Evolutionary conservation across 768 basidiomycete genomes (phyloP).

Genomic region (Russula emetica): DNA sequence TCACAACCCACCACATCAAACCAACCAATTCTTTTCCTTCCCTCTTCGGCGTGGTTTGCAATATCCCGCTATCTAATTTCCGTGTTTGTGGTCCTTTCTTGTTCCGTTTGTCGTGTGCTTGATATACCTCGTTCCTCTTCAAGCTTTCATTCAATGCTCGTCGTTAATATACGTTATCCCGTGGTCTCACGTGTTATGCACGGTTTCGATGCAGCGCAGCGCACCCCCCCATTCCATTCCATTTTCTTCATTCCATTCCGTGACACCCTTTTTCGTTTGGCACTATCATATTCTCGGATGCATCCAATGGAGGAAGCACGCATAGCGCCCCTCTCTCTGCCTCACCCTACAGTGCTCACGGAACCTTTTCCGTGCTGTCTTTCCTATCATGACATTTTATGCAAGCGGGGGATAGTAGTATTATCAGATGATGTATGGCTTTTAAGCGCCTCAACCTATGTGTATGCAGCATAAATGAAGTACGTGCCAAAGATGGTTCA

Average conservation of each 20-base stretch:
- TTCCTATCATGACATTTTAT: conserved; percentile 1
- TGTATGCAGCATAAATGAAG: conserved; percentile 12
- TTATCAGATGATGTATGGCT: conserved; percentile 16
- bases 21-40: too few species aligned
- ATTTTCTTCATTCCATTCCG: conserved; percentile 11
- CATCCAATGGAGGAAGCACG: background rate
- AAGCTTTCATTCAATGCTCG: conserved; percentile 8
- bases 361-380: background rate
- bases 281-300: conserved; percentile 8
- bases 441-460: conserved; percentile 15
- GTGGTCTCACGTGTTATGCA: conserved; percentile 2
- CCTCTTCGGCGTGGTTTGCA: background rate
- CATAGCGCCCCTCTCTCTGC: background rate
- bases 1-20: background rate
- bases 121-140: conserved; percentile 21
- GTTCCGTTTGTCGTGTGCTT: conserved; percentile 13
- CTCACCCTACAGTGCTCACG: background rate
- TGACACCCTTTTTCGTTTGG: conserved; percentile 15
- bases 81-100: conserved; percentile 5
- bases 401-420: conserved; percentile 9
- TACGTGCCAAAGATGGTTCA: conserved; percentile 6
- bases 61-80: conserved; percentile 8
- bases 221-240: background rate
- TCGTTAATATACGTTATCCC: conserved; percentile 15
- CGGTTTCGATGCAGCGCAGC: background rate